Conservation (phyloP, 2,329 filamentous ascomycete genomes). For the Fusarium nisikadoi region DNA sequence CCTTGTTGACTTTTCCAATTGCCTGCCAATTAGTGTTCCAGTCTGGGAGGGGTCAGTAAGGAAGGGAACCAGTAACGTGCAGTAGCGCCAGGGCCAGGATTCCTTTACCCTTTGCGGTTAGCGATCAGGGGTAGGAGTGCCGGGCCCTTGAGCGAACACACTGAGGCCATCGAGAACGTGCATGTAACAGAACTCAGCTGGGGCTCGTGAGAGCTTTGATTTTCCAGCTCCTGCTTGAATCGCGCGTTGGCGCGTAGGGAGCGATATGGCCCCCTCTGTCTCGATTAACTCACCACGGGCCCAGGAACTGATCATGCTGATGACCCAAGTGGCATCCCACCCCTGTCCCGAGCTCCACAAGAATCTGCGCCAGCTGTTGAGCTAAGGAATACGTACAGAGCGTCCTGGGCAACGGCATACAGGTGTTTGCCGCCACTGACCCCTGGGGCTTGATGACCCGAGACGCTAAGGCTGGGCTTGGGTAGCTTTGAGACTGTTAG, state of each 20-base stretch:
- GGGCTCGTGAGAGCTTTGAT: slow-evolving; percentile 5
- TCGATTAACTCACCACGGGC: neutral
- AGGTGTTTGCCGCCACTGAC: slow-evolving; percentile 34
- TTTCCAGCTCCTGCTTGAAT: slow-evolving; percentile 2
- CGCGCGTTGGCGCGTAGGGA: neutral
- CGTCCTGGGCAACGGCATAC: slow-evolving; percentile 6
- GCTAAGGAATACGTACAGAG: slow-evolving; percentile 1
- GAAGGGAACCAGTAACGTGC: slow-evolving; percentile 19
- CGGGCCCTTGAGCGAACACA: slow-evolving; percentile 7
- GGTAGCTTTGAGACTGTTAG: slow-evolving; percentile 4
- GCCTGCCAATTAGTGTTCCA: slow-evolving; percentile 27
- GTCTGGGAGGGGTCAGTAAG: slow-evolving; percentile 28
- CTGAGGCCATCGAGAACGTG: slow-evolving; percentile 17
- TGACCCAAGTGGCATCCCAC: slow-evolving; percentile 2
- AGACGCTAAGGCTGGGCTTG: slow-evolving; percentile 31
- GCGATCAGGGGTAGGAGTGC: slow-evolving; percentile 28
- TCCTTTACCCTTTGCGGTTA: slow-evolving; percentile 21
- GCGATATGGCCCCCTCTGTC: neutral
- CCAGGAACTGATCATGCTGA: slow-evolving; percentile 1
- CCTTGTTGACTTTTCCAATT: slow-evolving; percentile 38
- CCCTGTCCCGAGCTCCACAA: slow-evolving; percentile 25
- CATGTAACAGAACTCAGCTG: slow-evolving; percentile 17
- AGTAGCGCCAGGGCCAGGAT: slow-evolving; percentile 25
- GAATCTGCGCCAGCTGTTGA: slow-evolving; percentile 10
- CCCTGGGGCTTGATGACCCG: slow-evolving; percentile 12